Base-by-base conservation (phyloP, 148 eudicot genomes). In the Agrostemma githago region DNA sequence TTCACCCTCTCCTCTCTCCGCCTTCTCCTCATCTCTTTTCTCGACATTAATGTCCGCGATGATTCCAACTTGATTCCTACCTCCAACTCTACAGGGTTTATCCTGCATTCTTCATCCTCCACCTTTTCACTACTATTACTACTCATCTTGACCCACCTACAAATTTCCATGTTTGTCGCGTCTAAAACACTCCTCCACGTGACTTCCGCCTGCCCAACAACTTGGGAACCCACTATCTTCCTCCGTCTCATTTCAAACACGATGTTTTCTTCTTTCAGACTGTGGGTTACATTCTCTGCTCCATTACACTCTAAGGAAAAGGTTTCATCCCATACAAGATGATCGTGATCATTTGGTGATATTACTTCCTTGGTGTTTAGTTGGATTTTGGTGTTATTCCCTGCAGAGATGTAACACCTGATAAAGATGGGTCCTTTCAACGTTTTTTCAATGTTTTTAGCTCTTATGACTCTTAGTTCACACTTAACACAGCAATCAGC, bases 281-380 rank as follows among this genome's bases (percentile, higher is more conserved):
- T 8, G 42, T 19, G n/a, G 63, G 82, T 77, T 66, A 87, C 83
- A 12, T 74, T 76, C 26, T 83, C 62, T 21, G 78, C 40, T 58
- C 87, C 88, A 0, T 56, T 69, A 69, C 94, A 89, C 60, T 89
- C 86, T 37, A 89, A 61, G 0, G 89, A 81, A 63, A 87, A 86
- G 14, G 76, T 66, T 1, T 83, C 80, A 68, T 87, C 77, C 89
- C 89, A 89, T 5, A 63, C 20, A 1, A 82, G 61, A 39, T 75
- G 16, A 8, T 76, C 74, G 8, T 70, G 51, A 4, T 83, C 80
- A 19, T 84, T 57, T 21, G 86, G 71, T 21, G 74, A 43, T 1
- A 78, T 71, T 42, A 90, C 73, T 82, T 85, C 84, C 66, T 48
- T 53, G 62, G 77, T 90, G 74, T 86, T 82, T 8, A 90, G 34